Base-by-base conservation (phyloP, 2,329 filamentous ascomycete genomes). In the Diaporthe aspalathi region DNA sequence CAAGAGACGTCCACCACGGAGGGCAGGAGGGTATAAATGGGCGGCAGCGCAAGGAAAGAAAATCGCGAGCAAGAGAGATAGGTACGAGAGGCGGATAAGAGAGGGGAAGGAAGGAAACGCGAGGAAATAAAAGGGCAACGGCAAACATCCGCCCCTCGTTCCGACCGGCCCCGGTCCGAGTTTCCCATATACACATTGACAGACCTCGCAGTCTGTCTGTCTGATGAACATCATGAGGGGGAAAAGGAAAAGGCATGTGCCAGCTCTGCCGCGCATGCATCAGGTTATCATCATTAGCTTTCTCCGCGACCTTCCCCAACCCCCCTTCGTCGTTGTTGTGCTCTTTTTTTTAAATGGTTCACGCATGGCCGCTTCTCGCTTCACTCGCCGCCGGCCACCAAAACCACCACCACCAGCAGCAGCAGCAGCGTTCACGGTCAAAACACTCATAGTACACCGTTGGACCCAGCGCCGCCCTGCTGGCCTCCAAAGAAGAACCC, bases 401-500 rank as follows among this genome's bases (percentile, higher is more conserved):
- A n/a, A n/a, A 29, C 4, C 56, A 45, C 40, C 27, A 32, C 12
- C 35, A 35, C 32, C 5, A 35, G 32, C 32, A n/a, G n/a, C n/a
- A n/a, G n/a, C n/a, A n/a, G 27, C 52, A 60, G 5, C 4, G 14
- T 45, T 27, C 43, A 43, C 6, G 27, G 12, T 14, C 22, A 29
- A 8, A 3, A 8, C 56, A 38, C 49, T 68, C 67, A 68, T 17
- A 68, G 54, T 32, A 68, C 73, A 1, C 75, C 75, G 14, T 75
- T 76, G 3, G 74, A 76, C 16, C 78, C 79, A 38, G 76, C 76
- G 7, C 79, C 78, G 14, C 82, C 80, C 73, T 83, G 83, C 74
- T 86, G 86, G 0, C 86, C 87, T 1, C 91, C 90, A 78, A 93
- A 92, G 82, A 92, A 93, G 78, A 93, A 93, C 0, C 90, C 89